phyloP scores from a whole-genome alignment of 768 basidiomycete genomes.

The Russula lepida region DNA sequence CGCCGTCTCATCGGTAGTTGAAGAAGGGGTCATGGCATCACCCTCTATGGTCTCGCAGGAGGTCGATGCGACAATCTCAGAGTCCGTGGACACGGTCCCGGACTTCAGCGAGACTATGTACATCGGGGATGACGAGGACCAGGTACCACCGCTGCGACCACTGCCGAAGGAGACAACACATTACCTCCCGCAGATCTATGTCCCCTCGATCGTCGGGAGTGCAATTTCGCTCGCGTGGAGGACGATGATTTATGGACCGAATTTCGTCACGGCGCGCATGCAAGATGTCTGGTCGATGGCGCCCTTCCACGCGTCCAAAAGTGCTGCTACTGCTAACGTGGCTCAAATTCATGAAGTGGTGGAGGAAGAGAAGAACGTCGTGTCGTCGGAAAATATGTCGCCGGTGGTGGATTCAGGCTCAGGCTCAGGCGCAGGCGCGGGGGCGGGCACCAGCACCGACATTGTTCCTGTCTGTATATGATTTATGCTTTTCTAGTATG shows the following conservation, averaged over 20 bases:
- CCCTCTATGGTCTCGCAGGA: conserved; percentile 24
- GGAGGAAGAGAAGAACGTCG: conserved; percentile 8
- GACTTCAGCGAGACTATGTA: conserved; percentile 17
- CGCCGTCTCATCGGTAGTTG: conserved; percentile 31
- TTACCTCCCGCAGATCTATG: conserved; percentile 21
- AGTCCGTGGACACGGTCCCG: conserved; percentile 19
- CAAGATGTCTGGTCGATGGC: conserved; percentile 27
- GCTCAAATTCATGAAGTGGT: conserved; percentile 10
- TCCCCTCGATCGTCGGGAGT: conserved; percentile 24
- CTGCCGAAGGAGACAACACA: conserved; percentile 19
- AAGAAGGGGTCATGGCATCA: conserved; percentile 28
- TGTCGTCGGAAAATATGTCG: conserved; percentile 14
- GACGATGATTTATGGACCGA: conserved; percentile 28
- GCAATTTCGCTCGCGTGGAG: conserved; percentile 27
- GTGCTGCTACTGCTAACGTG: background rate
- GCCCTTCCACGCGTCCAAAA: conserved; percentile 21
- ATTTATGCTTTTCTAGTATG: conserved; percentile 29
- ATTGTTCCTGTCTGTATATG: conserved; percentile 44
- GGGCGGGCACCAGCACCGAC: conserved; percentile 22
- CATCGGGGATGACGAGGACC: conserved; percentile 11
- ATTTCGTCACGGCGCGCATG: conserved; percentile 27
- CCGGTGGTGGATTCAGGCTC: conserved; percentile 12
- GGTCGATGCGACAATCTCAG: conserved; percentile 14
- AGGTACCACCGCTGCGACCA: background rate
- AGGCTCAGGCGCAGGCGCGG: background rate